phyloP scores from a whole-genome alignment of 768 basidiomycete genomes.

The Xerocomus brunneocitrinus region DNA sequence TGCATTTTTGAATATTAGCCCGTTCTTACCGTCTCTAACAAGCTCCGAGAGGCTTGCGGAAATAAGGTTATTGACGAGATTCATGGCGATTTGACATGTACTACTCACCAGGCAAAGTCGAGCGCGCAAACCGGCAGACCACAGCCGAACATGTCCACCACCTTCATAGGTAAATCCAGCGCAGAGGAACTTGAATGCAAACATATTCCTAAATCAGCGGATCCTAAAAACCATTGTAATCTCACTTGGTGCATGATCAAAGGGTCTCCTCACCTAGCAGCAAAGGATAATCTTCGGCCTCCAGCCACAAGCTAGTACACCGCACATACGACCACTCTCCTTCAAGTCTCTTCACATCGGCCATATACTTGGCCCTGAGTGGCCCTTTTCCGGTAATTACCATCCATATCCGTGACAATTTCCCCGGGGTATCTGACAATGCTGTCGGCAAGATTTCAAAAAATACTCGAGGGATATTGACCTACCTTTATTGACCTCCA shows the following conservation, averaged over 20 bases:
- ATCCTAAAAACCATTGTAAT: conserved; percentile 46
- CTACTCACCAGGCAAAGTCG: conserved; percentile 74
- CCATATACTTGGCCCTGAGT: conserved; percentile 68
- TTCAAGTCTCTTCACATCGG: conserved; percentile 54
- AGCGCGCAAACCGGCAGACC: conserved; percentile 90
- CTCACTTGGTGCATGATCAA: background rate
- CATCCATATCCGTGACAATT: conserved; percentile 73
- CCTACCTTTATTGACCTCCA: conserved; percentile 23
- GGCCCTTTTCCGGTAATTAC: conserved; percentile 92
- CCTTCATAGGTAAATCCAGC: conserved; percentile 96
- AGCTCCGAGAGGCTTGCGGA: conserved; percentile 72
- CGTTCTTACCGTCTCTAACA: conserved; percentile 81
- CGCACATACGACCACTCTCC: conserved; percentile 68
- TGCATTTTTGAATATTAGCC: conserved; percentile 68
- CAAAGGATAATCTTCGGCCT: conserved; percentile 84
- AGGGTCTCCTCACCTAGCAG: conserved; percentile 57
- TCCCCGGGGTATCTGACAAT: conserved; percentile 16
- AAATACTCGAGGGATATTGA: background rate
- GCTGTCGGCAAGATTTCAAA: background rate
- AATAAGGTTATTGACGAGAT: conserved; percentile 4
- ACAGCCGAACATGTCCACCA: conserved; percentile 99
- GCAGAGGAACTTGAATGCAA: conserved; percentile 88
- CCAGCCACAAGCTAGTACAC: conserved; percentile 83
- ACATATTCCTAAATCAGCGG: conserved; percentile 88
- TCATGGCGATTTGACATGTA: background rate